These are phyloP conservation scores for Dictyostelium discoideum DNA, from an alignment of 78 protist genomes.

Conservation along the genomic window DNA sequence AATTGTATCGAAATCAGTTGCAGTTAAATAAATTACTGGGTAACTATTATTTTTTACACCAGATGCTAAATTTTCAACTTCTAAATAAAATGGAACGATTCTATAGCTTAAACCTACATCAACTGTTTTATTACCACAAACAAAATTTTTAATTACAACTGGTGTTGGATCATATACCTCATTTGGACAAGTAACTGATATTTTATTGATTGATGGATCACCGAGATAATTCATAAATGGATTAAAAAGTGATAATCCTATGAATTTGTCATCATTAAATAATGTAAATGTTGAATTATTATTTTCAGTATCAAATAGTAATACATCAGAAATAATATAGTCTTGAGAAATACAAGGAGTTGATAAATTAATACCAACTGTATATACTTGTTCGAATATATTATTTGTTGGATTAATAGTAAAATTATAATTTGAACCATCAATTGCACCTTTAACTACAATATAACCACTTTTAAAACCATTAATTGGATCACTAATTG, in stretches of 20 bases:
- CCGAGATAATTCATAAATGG: neutral
- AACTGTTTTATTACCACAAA: neutral
- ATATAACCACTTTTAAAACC: neutral
- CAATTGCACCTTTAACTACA: neutral
- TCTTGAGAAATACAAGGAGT: neutral
- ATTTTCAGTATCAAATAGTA: neutral
- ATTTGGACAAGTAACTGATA: neutral
- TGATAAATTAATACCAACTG: neutral
- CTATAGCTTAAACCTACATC: neutral
- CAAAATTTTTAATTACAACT: neutral
- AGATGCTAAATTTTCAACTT: neutral
- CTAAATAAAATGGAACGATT: neutral
- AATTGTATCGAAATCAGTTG: neutral
- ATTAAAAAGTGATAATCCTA: neutral
- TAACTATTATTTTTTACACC: neutral
- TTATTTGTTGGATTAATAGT: neutral
- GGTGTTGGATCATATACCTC: neutral
- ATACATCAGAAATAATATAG: neutral
- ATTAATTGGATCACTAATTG: neutral
- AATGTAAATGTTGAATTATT: neutral
- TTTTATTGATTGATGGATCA: neutral
- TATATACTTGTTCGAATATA: neutral
- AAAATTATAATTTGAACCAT: neutral
- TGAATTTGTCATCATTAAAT: neutral
- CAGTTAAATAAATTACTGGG: neutral